Base-by-base conservation (phyloP, 305 asterid genomes). In the Fraxinus albicans region DNA sequence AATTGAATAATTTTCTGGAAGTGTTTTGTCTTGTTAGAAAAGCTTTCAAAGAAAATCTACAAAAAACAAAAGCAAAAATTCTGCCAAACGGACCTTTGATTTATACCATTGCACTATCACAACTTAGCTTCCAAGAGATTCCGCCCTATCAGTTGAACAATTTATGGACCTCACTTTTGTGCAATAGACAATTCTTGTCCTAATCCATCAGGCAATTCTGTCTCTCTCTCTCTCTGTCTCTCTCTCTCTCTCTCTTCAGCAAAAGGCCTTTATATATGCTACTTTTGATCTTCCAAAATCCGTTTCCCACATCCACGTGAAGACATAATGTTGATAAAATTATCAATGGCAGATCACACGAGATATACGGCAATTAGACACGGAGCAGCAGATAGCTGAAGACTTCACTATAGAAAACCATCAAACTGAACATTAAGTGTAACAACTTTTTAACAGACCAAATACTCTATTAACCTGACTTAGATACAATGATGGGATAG, bases 401-500 rank as follows among this genome's bases (percentile, higher is more conserved):
- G 31, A 17, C 50, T 27, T 25, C 13, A 27, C 75, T 15, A 2
- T 29, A 38, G 77, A 69, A 31, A 47, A 5, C 44, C 69, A 8
- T 21, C 38, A 21, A 35, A 75, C 69, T 40, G 47, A 40, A 40
- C 47, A 17, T 21, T 38, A 80, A 35, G 73, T 36, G 67, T 21
- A 81, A 53, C 23, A 15, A 34, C 21, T 79, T 69, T 72, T 78
- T 65, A 50, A 72, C 55, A 73, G 40, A 72, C 35, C 13, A 79
- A 67, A 85, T 81, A 79, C 86, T 69, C 79, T 27, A 79, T 77
- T n/a, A 74, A 79, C 38, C 85, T 50, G 53, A 60, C 63, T 58
- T 65, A 81, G 84, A 44, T 76, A 55, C 73, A 79, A 78, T 13
- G 60, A 50, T 0, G 0, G 60, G 60, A 50, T 50, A 50, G 78